Base-by-base conservation (phyloP, 192 early-diverging fungal genomes). In the Coemansia sp. region DNA sequence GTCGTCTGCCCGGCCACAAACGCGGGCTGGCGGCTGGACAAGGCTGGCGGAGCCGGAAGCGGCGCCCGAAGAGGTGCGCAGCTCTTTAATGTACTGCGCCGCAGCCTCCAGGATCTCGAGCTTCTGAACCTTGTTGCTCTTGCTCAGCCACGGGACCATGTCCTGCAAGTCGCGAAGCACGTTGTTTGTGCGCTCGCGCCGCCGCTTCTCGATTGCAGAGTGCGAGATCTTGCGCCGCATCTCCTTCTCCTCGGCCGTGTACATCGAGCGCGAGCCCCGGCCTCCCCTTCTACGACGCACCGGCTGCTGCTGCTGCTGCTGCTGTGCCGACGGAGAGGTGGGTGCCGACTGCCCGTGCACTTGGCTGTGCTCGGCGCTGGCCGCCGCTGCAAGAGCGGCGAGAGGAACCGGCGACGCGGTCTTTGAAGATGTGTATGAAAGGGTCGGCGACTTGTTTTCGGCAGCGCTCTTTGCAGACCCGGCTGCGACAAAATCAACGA, bases 131-230 rank as follows among this genome's bases (percentile, higher is more conserved):
- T 69, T 68, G 31, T 50, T 66, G 60, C 67, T 66, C 62, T 75
- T 75, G 58, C 72, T 61, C 33, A 69, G 62, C 67, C 61, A 63
- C 31, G 93, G 93, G 10, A 94, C 88, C 18, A 94, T 72, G 48
- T 83, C 70, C 74, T 90, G 89, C 33, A 94, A 76, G 45, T 91
- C 86, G 49, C 85, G 62, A 42, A 94, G 89, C 80, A 91, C 90
- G 64, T 91, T 89, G 70, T 94, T 94, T 71, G 92, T 94, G 40
- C 89, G 85, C 67, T 93, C 93, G 38, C 93, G 88, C 49, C 93
- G 85, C 40, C 91, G 84, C 17, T 89, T 83, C 67, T 94, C 93
- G 48, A 94, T 93, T 3, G 89, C 89, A 30, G 89, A 90, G 60
- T 94, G 93, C 4, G 91, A 91, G 17, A 90, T 87, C 69, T 92